Evolutionary conservation across 2,329 filamentous ascomycete genomes (phyloP), one percentile per base, ranked within the genome.

Genomic region (Aspergillus pseudoglaucus): DNA sequence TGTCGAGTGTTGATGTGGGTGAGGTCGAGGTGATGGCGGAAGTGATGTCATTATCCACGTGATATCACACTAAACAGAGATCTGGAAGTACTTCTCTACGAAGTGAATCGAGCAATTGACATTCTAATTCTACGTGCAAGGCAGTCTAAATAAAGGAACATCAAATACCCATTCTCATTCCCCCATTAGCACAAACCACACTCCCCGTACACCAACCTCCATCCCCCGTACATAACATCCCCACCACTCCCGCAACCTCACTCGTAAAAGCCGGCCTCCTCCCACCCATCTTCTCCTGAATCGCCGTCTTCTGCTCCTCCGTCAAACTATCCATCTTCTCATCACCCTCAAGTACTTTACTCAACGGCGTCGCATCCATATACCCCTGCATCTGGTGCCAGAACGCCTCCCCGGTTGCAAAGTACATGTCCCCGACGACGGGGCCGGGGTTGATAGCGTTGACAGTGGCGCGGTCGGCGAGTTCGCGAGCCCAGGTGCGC

Each of bases 141-240:
- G 5, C 25, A 30, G 9, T 30, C 3, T 3, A 7, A n/a, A 15
- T 35, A 35, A n/a, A 35, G 33, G 14, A n/a, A 22, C 3, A 10
- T 38, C 52, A 59, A 30, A 50, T 33, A 9, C 50, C 57, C 68
- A 83, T 79, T 51, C 75, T 77, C 80, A 89, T 83, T 6, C 88
- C 88, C 1, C 88, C 88, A 62, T 91, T 91, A 6, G 87, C 86
- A 69, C 84, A 87, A 3, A 93, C 79, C 20, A 90, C 84, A 65
- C 84, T 85, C 1, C 88, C 88, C 0, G 87, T 93, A 60, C 82
- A 84, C 87, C 87, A 91, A 6, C 74, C 78, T n/a, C 80, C 78
- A 63, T 91, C 88, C 5, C 76, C 74, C 4, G 79, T 78, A 62
- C 85, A 88, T 18, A 90, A 68, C 85, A 90, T 89, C 2, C 79